Evolutionary conservation across 192 early-diverging fungal species (phyloP), one percentile per base, ranked within the genome.

Genomic region (Entomortierella chlamydospora): DNA sequence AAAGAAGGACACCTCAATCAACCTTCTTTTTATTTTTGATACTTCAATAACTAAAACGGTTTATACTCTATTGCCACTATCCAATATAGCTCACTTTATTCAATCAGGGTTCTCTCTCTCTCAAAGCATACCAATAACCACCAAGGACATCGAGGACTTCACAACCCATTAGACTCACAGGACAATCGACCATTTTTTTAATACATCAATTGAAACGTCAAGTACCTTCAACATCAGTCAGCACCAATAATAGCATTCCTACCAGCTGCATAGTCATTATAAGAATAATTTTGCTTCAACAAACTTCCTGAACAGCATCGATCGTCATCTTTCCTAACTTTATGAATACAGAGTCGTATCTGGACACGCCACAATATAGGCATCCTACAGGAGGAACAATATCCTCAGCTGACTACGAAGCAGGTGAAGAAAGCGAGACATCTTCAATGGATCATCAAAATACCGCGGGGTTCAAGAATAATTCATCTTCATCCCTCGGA

Each of bases 381-480:
- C 61, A 79, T 39, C 62, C 74, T 2, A 59, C 74, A 13, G 57
- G 63, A 33, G 74, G 74, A 64, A 64, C 74, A 9, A 8, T 68
- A 51, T 66, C 76, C 51, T 79, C 76, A 0, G 57, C 47, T n/a
- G 76, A 79, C 18, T 79, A 70, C 76, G 68, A 79, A 26, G 57
- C 62, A 23, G 60, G 31, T 39, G 68, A 65, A 45, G 68, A 79
- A 45, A 70, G 67, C 52, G 52, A 66, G 1, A 33, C 63, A 28
- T 70, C 76, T 22, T 79, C 68, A 29, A 79, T 79, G 76, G 76
- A 79, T 39, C 57, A 61, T 51, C 61, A 70, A 31, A 56, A 42
- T 39, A 47, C 50, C 9, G 49, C 68, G 17, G 57, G 63, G 20
- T 43, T 56, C 33, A 63, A 64, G 49, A 70, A 64, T 11, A 30